These are phyloP conservation scores for Komagataella populi DNA, from an alignment of 805 yeast genomes.

Conservation along the genomic window DNA sequence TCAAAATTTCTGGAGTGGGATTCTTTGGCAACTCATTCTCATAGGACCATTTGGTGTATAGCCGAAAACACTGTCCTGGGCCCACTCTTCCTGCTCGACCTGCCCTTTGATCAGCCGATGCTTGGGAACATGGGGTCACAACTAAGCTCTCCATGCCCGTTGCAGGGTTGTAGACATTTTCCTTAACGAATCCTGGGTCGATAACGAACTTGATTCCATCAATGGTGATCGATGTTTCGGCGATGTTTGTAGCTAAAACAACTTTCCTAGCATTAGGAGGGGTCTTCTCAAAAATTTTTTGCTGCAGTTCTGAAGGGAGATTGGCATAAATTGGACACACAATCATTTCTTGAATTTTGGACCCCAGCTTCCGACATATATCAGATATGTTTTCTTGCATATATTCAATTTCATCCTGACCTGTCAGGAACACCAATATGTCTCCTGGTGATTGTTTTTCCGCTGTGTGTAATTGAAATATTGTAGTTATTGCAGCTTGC, in stretches of 20 bases:
- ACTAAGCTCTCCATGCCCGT: conserved; percentile 82
- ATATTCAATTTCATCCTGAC: conserved; percentile 91
- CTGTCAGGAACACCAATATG: conserved; percentile 81
- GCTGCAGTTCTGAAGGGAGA: conserved; percentile 74
- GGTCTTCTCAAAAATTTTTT: conserved; percentile 74
- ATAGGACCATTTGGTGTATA: conserved; percentile 77
- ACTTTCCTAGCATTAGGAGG: conserved; percentile 72
- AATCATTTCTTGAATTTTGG: conserved; percentile 44
- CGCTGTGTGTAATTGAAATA: conserved; percentile 71
- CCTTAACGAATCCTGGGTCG: conserved; percentile 92
- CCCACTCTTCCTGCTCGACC: conserved; percentile 98
- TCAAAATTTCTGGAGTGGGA: conserved; percentile 85
- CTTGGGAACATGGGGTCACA: conserved; percentile 82
- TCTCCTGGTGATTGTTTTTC: conserved; percentile 54
- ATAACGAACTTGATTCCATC: conserved; percentile 92
- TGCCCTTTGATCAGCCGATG: conserved; percentile 92
- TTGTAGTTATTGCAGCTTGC: conserved; percentile 79
- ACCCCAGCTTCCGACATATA: conserved; percentile 50
- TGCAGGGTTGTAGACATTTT: conserved; percentile 76
- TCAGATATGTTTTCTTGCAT: conserved; percentile 60
- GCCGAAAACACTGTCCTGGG: conserved; percentile 87
- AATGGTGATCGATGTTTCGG: conserved; percentile 92
- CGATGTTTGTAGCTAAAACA: conserved; percentile 90
- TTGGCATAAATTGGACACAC: conserved; percentile 87
- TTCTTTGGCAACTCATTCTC: conserved; percentile 62